Conservation (phyloP, 2,329 filamentous ascomycete species). For the Talaromyces sp. region DNA sequence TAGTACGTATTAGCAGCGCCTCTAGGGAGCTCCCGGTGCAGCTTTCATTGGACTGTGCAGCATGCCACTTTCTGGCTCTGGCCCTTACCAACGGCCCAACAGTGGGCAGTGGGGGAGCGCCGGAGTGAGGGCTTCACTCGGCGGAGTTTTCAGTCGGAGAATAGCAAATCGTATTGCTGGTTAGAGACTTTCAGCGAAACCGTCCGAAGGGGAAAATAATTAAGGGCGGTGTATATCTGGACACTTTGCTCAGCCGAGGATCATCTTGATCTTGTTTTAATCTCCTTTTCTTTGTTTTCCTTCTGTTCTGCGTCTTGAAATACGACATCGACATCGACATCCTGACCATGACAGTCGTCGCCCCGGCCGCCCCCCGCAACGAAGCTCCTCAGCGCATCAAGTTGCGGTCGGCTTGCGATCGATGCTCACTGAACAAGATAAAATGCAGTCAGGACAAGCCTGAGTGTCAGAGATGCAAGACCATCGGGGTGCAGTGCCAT, state of each 20-base stretch:
- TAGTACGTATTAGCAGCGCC: not conserved
- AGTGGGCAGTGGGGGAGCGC: not conserved
- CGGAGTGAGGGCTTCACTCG: not conserved
- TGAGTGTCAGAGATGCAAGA: conserved; percentile 11
- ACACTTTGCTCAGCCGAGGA: not conserved
- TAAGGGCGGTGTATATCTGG: not conserved
- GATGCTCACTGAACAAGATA: conserved; percentile 13
- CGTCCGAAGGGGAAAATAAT: not conserved
- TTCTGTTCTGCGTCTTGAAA: not conserved
- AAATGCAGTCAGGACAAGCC: conserved; percentile 14
- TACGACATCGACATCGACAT: too few relatives aligned
- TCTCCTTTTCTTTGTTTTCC: not conserved
- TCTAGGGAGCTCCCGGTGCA: not conserved
- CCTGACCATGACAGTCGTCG: not conserved
- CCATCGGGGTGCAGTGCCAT: conserved; percentile 11
- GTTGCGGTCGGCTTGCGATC: conserved; percentile 11
- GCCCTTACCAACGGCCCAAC: not conserved
- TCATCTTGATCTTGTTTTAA: not conserved
- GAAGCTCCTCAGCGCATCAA: conserved; percentile 9
- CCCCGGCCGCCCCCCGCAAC: not conserved
- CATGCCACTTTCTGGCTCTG: not conserved
- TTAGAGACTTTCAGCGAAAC: not conserved
- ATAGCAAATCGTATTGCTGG: not conserved
- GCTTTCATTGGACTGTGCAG: not conserved
- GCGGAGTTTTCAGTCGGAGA: conserved; percentile 1